A percentile compares a stretch with the other conserved stretches of the same genome.
phyloP scores from a whole-genome alignment of 306 rosid species.

The Pyrus communis region DNA sequence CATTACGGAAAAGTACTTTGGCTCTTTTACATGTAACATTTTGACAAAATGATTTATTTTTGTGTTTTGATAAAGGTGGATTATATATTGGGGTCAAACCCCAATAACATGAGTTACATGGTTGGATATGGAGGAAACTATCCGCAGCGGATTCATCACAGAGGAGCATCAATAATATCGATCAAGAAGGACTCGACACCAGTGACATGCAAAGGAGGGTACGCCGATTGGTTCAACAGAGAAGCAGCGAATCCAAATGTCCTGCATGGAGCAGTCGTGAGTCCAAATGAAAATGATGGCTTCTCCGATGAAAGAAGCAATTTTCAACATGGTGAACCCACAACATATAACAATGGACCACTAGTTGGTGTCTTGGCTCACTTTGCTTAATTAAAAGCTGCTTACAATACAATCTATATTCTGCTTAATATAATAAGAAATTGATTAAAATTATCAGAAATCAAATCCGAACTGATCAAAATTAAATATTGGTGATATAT shows the following conservation, averaged over 20 bases:
- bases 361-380: conserved; percentile 47
- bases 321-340: conserved; percentile 35
- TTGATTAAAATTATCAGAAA: no score
- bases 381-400: conserved; percentile 10
- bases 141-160: conserved; percentile 35
- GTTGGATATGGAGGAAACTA: conserved; percentile 36
- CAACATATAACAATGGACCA: conserved; percentile 38
- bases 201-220: conserved; percentile 33
- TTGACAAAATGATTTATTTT: not conserved
- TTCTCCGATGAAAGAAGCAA: conserved; percentile 25
- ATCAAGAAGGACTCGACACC: not conserved
- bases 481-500: no score
- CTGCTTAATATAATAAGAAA: no score
- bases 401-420: no score
- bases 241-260: conserved; percentile 38
- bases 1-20: not conserved
- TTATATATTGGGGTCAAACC: conserved; percentile 47
- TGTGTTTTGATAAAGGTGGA: conserved; percentile 15
- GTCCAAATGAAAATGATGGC: conserved; percentile 26
- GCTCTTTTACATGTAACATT: not conserved
- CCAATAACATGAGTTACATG: conserved; percentile 40
- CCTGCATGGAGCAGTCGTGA: conserved; percentile 35
- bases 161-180: conserved; percentile 47
- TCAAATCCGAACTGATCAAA: no score
- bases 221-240: conserved; percentile 14